These are phyloP conservation scores for Aspergillus bridgeri DNA, from an alignment of 495 filamentous ascomycete species.

Conservation along the genomic window DNA sequence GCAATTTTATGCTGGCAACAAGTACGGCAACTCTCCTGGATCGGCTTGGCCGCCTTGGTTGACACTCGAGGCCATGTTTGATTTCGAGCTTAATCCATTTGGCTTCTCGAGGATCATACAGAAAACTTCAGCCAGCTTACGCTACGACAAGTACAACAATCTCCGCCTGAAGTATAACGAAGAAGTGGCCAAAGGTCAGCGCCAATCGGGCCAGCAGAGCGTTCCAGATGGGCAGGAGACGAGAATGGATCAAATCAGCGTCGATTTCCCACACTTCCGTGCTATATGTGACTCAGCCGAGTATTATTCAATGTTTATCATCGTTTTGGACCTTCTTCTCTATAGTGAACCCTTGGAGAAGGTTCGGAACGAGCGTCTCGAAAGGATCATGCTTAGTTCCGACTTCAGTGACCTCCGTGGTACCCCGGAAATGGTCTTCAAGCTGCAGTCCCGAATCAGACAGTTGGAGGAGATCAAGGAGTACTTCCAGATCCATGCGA, in stretches of 20 bases:
- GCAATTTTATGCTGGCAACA: constrained; percentile 90
- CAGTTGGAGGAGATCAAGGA: constrained; percentile 96
- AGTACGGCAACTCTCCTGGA: constrained; percentile 78
- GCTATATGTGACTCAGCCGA: constrained; percentile 94
- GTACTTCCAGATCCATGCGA: constrained; percentile 89
- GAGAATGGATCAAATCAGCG: constrained; percentile 90
- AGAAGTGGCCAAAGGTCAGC: constrained; percentile 64
- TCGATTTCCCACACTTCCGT: constrained; percentile 89
- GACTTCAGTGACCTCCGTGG: constrained; percentile 97
- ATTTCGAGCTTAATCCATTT: constrained; percentile 87
- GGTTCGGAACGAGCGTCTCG: constrained; percentile 83
- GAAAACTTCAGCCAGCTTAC: constrained; percentile 86
- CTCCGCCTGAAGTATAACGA: constrained; percentile 97
- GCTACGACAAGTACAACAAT: constrained; percentile 98
- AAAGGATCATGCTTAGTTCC: constrained; percentile 99
- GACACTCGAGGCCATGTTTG: constrained; percentile 96
- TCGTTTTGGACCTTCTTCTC: constrained; percentile 88
- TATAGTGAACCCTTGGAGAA: constrained; percentile 97
- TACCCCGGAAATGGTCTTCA: constrained; percentile 88
- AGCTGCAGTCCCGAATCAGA: constrained; percentile 84
- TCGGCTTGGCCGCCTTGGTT: constrained; percentile 97
- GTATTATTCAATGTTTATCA: constrained; percentile 97
- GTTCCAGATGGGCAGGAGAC: constrained; percentile 55
- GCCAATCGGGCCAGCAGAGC: constrained; percentile 32
- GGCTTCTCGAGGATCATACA: constrained; percentile 94